phyloP scores from a whole-genome alignment of 768 basidiomycete genomes.

The Tulasnella sp. region DNA sequence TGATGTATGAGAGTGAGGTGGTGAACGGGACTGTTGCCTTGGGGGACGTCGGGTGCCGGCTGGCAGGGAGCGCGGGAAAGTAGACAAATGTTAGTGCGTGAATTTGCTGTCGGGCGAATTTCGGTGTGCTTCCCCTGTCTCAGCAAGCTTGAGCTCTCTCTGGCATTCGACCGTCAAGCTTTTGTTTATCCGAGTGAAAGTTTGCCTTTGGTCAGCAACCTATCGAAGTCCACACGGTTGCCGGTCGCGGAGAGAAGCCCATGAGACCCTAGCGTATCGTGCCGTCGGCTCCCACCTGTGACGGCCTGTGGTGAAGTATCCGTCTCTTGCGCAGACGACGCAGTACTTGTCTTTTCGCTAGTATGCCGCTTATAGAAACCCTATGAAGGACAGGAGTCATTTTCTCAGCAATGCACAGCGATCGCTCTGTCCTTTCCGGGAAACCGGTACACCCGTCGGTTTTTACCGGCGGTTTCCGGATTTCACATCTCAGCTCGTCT shows the following conservation, averaged over 20 bases:
- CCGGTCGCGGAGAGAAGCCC: neutral
- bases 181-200: neutral
- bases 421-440: neutral
- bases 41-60: conserved; percentile 3
- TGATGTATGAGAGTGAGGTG: neutral
- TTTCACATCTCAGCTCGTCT: neutral
- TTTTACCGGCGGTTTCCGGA: neutral
- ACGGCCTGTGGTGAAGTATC: neutral
- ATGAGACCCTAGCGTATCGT: neutral
- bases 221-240: neutral
- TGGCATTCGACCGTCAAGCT: neutral
- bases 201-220: neutral
- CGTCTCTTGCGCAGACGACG: neutral
- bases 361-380: neutral
- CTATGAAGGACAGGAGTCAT: neutral
- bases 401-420: neutral
- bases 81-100: neutral
- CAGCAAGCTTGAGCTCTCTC: neutral
- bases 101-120: neutral
- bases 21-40: neutral
- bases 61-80: conserved; percentile 7
- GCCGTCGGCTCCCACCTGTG: neutral
- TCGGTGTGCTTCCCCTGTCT: neutral
- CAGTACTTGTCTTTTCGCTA: neutral
- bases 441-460: neutral